Base-by-base conservation (phyloP, 2,329 filamentous ascomycete species). In the Xylaria hypoxylon region DNA sequence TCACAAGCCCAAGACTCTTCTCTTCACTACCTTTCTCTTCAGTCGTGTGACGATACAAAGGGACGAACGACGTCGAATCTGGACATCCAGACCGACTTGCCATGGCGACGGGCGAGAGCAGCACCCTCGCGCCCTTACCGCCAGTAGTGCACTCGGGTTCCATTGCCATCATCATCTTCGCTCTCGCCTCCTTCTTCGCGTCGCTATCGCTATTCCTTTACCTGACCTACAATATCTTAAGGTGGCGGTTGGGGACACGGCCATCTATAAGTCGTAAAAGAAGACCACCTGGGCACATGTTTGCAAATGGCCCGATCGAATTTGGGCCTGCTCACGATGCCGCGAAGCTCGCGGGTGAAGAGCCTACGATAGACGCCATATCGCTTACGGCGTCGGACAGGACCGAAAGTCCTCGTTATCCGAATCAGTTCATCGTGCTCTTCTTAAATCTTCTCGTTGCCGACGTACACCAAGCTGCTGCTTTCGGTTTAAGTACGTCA, bases 401-500 rank as follows among this genome's bases (percentile, higher is more conserved):
- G 51, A 3, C n/a, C 50, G 24, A 26, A 15, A n/a, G 42, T 11
- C 11, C 31, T 15, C 47, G 60, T 10, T 55, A 57, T 5, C 84
- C 84, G 0, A 92, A 91, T 70, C 90, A 92, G 76, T 90, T 92
- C 72, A 83, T 92, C 31, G 80, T 92, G 0, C 81, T 92, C 4
- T 89, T 92, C 64, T 86, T 90, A 75, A 92, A 92, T 74, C 83
- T 92, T 0, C 80, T 92, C 5, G 78, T 90, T 24, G 89, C 90
- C 65, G 90, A 92, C 71, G 83, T 91, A 62, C 87, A 90, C 72
- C 90, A 92, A 72, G 83, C 87, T 7, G 75, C 87, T 0, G 87
- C 88, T 3, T 92, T 92, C 73, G 72, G 90, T 48, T 80, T 92
- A 55, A 91, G 89, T 67, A 83, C 84, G 3, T 79, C 84, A 40